Percentiles rank a stretch among this genome's conserved stretches.
Conservation (phyloP, 2,329 filamentous ascomycete species). For the Mollisia scopiformis region DNA sequence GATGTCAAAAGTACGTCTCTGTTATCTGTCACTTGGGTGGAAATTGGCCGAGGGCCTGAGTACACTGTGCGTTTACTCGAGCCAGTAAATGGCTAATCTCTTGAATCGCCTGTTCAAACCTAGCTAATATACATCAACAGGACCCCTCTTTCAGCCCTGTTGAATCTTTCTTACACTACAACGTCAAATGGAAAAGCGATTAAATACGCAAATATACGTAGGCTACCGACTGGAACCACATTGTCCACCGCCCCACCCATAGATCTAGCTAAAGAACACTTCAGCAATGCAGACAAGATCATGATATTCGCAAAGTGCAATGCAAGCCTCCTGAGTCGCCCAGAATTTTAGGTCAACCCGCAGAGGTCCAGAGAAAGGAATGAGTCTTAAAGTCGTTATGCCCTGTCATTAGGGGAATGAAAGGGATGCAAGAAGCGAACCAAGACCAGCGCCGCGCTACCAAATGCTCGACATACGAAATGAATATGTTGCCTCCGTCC, state of each 20-base stretch:
- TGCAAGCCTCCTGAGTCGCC: neutral
- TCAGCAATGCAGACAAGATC: conserved; percentile 17
- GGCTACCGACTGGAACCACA: conserved; percentile 6
- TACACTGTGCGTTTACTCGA: too few species aligned
- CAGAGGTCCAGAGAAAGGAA: conserved; percentile 5
- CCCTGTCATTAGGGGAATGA: conserved; percentile 10
- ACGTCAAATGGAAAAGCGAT: neutral
- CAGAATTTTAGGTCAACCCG: conserved; percentile 1
- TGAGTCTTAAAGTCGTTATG: conserved; percentile 26
- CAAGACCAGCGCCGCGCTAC: conserved; percentile 40
- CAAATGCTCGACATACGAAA: conserved; percentile 39
- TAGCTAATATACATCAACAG: conserved; percentile 17
- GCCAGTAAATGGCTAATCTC: neutral
- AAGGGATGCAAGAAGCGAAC: conserved; percentile 32
- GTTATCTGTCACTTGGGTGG: too few species aligned
- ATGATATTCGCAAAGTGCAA: conserved; percentile 14
- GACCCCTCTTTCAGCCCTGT: neutral
- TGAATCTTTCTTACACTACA: conserved; percentile 1
- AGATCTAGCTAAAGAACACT: conserved; percentile 18
- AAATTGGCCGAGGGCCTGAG: too few species aligned
- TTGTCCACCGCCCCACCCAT: conserved; percentile 11
- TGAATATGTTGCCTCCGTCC: conserved; percentile 12
- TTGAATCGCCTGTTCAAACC: neutral
- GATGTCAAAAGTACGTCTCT: too few species aligned
- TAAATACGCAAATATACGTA: conserved; percentile 16